These are phyloP conservation scores for Beauveria asiatica DNA, from an alignment of 2,329 filamentous ascomycete species.

Conservation along the genomic window DNA sequence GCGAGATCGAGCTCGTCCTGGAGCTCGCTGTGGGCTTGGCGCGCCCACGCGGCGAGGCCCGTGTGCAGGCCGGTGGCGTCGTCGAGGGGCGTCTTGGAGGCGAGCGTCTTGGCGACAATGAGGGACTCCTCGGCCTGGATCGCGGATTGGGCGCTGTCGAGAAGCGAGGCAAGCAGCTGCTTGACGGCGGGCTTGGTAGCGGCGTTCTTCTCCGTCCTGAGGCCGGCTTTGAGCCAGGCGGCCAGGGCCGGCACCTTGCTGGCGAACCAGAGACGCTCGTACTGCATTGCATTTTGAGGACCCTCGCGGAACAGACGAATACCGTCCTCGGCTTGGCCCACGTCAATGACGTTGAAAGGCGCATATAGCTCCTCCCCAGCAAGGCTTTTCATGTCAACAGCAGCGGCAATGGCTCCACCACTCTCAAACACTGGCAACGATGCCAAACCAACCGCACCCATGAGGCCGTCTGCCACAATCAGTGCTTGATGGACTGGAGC, in stretches of 20 bases:
- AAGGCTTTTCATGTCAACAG: constrained; percentile 48
- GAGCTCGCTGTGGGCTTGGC: constrained; percentile 73
- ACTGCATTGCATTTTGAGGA: constrained; percentile 59
- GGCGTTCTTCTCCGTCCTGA: constrained; percentile 30
- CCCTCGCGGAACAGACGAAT: constrained; percentile 60
- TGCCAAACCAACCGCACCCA: constrained; percentile 51
- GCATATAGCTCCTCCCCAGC: constrained; percentile 27
- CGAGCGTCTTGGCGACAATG: constrained; percentile 25
- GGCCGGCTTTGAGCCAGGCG: constrained; percentile 54
- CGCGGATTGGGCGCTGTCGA: constrained; percentile 43
- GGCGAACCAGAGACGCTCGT: constrained; percentile 64
- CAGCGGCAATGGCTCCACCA: constrained; percentile 39
- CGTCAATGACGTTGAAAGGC: constrained; percentile 53
- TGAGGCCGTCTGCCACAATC: constrained; percentile 63
- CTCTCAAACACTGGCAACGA: constrained; percentile 31
- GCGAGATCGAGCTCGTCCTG: constrained; percentile 70
- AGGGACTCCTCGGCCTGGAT: constrained; percentile 42
- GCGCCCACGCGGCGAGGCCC: constrained; percentile 63
- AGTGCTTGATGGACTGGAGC: constrained; percentile 81
- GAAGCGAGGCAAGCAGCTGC: constrained; percentile 57
- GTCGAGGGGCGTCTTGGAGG: constrained; percentile 26
- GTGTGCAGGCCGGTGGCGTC: constrained; percentile 42
- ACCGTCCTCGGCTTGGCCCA: constrained; percentile 52
- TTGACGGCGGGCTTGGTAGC: constrained; percentile 58
- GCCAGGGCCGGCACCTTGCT: constrained; percentile 59